Conservation (phyloP, 768 basidiomycete species). For the Tylopilus sp. region DNA sequence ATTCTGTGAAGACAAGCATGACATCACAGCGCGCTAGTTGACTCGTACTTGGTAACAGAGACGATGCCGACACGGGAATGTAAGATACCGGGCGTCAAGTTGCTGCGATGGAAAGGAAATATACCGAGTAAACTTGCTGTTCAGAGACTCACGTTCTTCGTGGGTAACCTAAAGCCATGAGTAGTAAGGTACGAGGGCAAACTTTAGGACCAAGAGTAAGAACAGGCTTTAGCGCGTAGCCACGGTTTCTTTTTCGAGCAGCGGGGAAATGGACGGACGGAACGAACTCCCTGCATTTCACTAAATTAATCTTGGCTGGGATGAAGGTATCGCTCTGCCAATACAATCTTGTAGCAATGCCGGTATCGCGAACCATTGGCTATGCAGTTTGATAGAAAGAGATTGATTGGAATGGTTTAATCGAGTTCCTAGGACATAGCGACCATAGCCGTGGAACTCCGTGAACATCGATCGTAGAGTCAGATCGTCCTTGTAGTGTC, state of each 20-base stretch:
- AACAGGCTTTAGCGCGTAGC: neutral
- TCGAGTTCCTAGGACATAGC: no score
- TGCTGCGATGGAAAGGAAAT: slow-evolving; percentile 2
- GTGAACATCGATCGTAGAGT: neutral
- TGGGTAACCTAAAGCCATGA: neutral
- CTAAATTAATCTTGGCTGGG: neutral
- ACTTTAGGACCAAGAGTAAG: neutral
- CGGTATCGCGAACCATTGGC: neutral
- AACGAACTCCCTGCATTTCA: neutral
- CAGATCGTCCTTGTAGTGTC: neutral
- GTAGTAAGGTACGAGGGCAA: neutral
- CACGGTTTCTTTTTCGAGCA: neutral
- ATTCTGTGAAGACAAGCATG: neutral
- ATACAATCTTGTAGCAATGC: neutral
- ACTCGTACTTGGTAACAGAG: neutral
- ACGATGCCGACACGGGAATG: neutral
- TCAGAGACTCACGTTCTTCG: neutral
- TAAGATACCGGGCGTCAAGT: slow-evolving; percentile 1
- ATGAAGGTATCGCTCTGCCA: neutral
- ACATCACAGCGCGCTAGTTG: neutral
- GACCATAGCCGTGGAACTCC: neutral
- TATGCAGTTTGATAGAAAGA: neutral
- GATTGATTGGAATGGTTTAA: neutral
- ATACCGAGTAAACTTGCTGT: neutral
- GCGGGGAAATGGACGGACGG: neutral